Base-by-base conservation (phyloP, 1,139 yeast genomes). In the Pichia sp. region DNA sequence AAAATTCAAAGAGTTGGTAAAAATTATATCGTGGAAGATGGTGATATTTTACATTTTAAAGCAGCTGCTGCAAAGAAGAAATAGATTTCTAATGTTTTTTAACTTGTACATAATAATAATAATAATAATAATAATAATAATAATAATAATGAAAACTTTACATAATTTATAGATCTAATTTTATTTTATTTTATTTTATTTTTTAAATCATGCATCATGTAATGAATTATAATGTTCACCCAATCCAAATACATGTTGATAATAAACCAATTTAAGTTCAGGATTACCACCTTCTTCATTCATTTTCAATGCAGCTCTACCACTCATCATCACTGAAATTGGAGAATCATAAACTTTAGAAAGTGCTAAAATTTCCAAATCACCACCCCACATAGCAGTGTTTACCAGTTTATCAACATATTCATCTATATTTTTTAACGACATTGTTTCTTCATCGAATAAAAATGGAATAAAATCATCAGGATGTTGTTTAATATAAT, bases 331-430 rank as follows among this genome's bases (percentile, higher is more conserved):
- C 5, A 92, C 81, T 44, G 81, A 73, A n/a, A 90, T 79, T 1
- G 89, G 84, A 58, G 86, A 81, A 49, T 81, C 73, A 59, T 74
- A 86, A 8, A 76, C 77, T 52, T 79, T 75, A 0, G 94, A 75
- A 40, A 89, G 70, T 0, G 97, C 96, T 58, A 87, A 65, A 26
- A 90, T 81, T 68, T 92, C 98, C 72, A 89, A 72, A 60, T 92
- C 97, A 5, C 96, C 94, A 32, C 98, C 98, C 98, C 98, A 92
- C 73, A 87, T 78, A 0, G 95, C 81, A 0, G 96, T 87, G 18
- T 69, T 69, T 48, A 76, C 84, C 49, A 92, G 73, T 56, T 83
- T 83, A 1, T 70, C 66, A 7, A 88, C 75, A 64, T 92, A 92
- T n/a, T 76, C 78, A 37, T 77, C 83, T 31, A 90, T 67, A 54